Conservation (phyloP, 768 basidiomycete genomes). For the Terana coerulea region DNA sequence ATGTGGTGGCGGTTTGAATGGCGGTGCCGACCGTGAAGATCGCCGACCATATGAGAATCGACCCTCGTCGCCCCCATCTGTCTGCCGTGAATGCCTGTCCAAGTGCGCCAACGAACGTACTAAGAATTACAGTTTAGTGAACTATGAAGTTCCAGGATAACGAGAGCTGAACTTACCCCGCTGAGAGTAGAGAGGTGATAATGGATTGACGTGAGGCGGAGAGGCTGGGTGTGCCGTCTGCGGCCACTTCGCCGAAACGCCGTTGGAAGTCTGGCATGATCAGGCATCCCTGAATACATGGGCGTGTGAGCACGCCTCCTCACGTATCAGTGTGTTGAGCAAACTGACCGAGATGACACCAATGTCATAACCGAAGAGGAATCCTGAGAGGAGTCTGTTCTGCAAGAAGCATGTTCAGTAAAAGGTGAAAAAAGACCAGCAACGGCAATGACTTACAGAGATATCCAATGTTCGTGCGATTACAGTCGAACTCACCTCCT, state of each 20-base stretch:
- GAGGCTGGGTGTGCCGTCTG: constrained; percentile 46
- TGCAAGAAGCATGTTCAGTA: not conserved
- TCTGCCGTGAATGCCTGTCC: constrained; percentile 75
- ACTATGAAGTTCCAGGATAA: too few species aligned
- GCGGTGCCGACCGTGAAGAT: constrained; percentile 70
- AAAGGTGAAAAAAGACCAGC: not conserved
- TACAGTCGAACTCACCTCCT: constrained; percentile 15
- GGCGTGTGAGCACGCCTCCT: not conserved
- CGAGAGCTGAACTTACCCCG: constrained; percentile 50
- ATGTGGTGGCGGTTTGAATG: constrained; percentile 63
- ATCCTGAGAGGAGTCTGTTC: constrained; percentile 35
- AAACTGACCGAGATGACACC: constrained; percentile 65
- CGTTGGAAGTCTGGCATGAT: constrained; percentile 76
- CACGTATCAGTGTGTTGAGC: not conserved
- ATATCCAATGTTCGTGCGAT: not conserved
- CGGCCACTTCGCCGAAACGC: constrained; percentile 56
- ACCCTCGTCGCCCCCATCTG: constrained; percentile 64
- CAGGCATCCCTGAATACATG: constrained; percentile 53
- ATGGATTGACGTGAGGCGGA: constrained; percentile 67
- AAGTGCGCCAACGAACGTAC: constrained; percentile 46
- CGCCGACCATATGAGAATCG: constrained; percentile 71
- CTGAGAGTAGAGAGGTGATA: constrained; percentile 75
- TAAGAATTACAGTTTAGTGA: too few species aligned
- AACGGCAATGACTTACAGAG: not conserved
- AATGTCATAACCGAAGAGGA: constrained; percentile 74